Evolutionary conservation across 2,329 filamentous ascomycete species (phyloP), one percentile per base, ranked within the genome.

Genomic region (Dactylonectria estremocensis): DNA sequence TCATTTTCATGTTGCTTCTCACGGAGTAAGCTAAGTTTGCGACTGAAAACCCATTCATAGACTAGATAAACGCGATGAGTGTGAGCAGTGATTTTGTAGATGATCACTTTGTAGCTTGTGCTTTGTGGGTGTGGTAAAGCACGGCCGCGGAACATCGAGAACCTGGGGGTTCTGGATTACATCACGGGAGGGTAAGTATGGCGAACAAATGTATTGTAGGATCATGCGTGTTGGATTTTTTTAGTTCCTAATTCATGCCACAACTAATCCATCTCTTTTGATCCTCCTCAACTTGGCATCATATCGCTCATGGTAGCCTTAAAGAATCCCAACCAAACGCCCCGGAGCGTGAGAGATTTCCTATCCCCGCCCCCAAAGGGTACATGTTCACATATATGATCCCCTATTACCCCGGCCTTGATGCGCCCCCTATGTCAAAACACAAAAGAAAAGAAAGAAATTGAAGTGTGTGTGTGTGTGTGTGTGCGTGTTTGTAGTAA

Each of bases 401-500:
- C 64, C 67, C 70, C 65, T 68, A 49, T 53, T 52, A 62, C 72
- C 70, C 68, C 69, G 66, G 46, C 70, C 71, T 28, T 65, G 24
- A 70, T 77, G 67, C 75, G 72, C 74, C 77, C 69, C 76, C 61
- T 74, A 73, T 74, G 72, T 73, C 71, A 74, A 67, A 56, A 55
- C 59, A 70, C 67, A 70, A 56, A 70, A 60, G 69, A 74, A 62
- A 33, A 76, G 48, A 64, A 76, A 45, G 61, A 76, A 68, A 73
- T 53, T 3, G n/a, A 67, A 71, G 67, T 70, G 56, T 28, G 24
- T 28, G 24, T 28, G 24, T 28, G 24, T 28, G 24, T 77, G 72
- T 72, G 59, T 76, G 71, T 43, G 40, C 76, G 72, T 72, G 59
- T 76, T 70, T 67, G 69, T 77, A 71, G 71, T 74, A 74, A 66